These are phyloP conservation scores for Naematelia aurantialba DNA, from an alignment of 768 basidiomycete species.

Conservation along the genomic window DNA sequence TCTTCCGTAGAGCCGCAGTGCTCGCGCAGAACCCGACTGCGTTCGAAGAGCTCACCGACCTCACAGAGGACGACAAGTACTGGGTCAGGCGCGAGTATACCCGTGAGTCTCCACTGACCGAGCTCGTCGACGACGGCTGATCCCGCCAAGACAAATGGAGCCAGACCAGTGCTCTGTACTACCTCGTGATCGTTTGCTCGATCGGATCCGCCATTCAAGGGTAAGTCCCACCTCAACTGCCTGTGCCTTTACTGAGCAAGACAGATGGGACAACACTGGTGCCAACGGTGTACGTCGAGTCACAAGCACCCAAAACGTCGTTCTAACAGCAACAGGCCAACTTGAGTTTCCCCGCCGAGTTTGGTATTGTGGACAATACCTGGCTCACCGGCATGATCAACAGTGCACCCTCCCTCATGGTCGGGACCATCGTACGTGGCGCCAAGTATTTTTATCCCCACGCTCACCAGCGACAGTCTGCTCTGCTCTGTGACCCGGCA, in stretches of 20 bases:
- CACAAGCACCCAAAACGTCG: background rate
- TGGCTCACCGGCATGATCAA: slow-evolving; percentile 47
- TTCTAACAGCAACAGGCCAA: slow-evolving; percentile 13
- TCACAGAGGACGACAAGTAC: slow-evolving; percentile 40
- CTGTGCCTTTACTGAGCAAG: background rate
- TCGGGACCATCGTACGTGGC: slow-evolving; percentile 19
- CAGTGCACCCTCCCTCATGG: slow-evolving; percentile 35
- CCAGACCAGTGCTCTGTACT: slow-evolving; percentile 34
- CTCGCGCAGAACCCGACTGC: slow-evolving; percentile 27
- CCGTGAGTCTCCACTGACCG: slow-evolving; percentile 39
- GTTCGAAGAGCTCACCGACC: slow-evolving; percentile 22
- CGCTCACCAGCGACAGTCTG: slow-evolving; percentile 45
- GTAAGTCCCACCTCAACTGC: slow-evolving; percentile 31
- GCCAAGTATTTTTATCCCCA: background rate
- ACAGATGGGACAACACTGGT: slow-evolving; percentile 19
- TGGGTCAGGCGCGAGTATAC: slow-evolving; percentile 38
- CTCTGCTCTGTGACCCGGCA: slow-evolving; percentile 54
- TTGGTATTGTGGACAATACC: slow-evolving; percentile 33
- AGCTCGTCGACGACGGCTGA: slow-evolving; percentile 1
- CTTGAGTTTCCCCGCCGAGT: slow-evolving; percentile 45
- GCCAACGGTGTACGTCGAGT: slow-evolving; percentile 27
- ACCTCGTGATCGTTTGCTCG: slow-evolving; percentile 35
- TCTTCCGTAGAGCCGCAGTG: slow-evolving; percentile 25
- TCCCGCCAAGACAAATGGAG: background rate
- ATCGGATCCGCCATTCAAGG: slow-evolving; percentile 44